These are phyloP conservation scores for Allium sativum DNA, from an alignment of 106 monocot species.

Conservation along the genomic window DNA sequence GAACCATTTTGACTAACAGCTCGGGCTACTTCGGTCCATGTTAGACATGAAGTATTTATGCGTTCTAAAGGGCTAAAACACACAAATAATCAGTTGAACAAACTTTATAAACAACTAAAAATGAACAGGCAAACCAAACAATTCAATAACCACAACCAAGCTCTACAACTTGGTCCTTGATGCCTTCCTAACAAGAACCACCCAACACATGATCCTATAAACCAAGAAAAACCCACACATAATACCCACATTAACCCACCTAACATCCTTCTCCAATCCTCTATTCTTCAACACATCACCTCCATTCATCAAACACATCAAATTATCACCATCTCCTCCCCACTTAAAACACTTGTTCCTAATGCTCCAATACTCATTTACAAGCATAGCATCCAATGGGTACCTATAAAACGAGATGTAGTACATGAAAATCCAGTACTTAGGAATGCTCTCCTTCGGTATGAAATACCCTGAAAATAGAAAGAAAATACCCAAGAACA, in stretches of 20 bases:
- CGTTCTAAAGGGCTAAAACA: not conserved
- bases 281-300: conserved; percentile 58
- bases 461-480: conserved; percentile 98
- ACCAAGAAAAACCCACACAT: conserved; percentile 76
- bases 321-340: not conserved
- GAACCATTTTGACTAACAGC: too few species aligned
- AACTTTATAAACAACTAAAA: not conserved
- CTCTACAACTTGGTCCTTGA: conserved; percentile 49
- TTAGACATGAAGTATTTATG: not conserved
- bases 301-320: conserved; percentile 50
- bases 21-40: too few species aligned
- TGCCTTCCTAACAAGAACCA: conserved; percentile 63
- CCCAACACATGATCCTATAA: conserved; percentile 70
- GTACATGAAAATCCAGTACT: conserved; percentile 92
- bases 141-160: not conserved
- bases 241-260: conserved; percentile 71
- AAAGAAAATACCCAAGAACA: conserved; percentile 71
- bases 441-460: conserved; percentile 71
- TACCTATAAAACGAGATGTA: conserved; percentile 79
- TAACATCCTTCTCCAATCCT: conserved; percentile 54
- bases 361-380: conserved; percentile 78
- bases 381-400: conserved; percentile 57
- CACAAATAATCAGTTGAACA: not conserved
- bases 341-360: conserved; percentile 56
- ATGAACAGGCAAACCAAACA: not conserved